A percentile compares a stretch with the other conserved stretches of the same genome.
Evolutionary conservation across 306 rosid genomes (phyloP).

Genomic region (Gastrolobium bilobum): DNA sequence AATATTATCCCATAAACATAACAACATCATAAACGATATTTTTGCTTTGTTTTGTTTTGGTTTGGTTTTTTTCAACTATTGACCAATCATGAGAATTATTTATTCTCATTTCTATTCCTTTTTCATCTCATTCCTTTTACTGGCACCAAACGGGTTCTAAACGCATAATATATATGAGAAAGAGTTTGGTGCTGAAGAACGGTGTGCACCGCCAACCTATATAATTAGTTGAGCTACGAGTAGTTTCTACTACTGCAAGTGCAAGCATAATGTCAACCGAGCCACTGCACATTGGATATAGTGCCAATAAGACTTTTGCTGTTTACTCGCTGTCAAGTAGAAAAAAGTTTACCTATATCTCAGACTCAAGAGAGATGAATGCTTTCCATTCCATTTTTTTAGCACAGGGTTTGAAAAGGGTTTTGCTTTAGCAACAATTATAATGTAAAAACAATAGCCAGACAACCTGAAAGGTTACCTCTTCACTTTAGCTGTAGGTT

Average conservation of each 20-base stretch:
- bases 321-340: constrained; percentile 37
- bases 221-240: constrained; percentile 32
- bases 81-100: no score
- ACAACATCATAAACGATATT: no score
- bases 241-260: constrained; percentile 25
- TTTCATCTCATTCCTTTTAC: background rate
- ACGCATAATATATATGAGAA: background rate
- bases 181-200: background rate
- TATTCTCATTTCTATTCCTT: no score
- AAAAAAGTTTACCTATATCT: constrained; percentile 31
- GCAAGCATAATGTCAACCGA: constrained; percentile 39
- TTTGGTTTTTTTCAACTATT: no score
- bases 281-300: constrained; percentile 13
- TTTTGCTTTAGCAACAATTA: constrained; percentile 42
- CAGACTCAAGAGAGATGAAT: background rate
- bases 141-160: constrained; percentile 7
- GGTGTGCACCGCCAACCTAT: constrained; percentile 30
- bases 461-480: constrained; percentile 60
- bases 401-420: constrained; percentile 42
- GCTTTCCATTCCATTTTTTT: constrained; percentile 3
- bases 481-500: constrained; percentile 50
- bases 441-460: constrained; percentile 43
- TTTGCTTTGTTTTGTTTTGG: no score
- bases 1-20: no score
- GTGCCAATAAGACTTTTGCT: constrained; percentile 39